phyloP scores from a whole-genome alignment of 2,329 filamentous ascomycete genomes.

The Phaeosphaeriaceae sp. region DNA sequence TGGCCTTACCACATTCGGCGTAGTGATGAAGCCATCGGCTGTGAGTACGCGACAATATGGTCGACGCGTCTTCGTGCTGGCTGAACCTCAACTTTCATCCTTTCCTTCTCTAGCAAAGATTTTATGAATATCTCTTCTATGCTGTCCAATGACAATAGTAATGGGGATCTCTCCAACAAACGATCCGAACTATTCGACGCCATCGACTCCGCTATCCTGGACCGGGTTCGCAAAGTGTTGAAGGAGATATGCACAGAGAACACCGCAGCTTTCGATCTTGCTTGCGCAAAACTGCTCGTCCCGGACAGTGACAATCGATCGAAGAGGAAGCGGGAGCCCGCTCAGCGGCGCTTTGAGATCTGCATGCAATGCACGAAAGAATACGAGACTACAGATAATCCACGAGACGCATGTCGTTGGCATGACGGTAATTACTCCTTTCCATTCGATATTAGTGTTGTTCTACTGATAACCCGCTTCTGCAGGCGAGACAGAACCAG shows the following conservation, averaged over 20 bases:
- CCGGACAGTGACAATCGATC: not conserved
- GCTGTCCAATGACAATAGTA: not conserved
- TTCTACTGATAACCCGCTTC: not conserved
- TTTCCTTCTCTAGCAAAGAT: not conserved
- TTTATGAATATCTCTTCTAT: not conserved
- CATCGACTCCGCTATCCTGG: slow-evolving; percentile 1
- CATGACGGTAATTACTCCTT: slow-evolving; percentile 19
- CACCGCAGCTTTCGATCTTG: not conserved
- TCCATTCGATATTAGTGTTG: too few relatives aligned
- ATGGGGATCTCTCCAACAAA: not conserved
- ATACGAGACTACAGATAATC: slow-evolving; percentile 23
- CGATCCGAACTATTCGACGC: not conserved
- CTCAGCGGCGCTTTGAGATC: slow-evolving; percentile 3
- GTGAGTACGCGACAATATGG: too few relatives aligned
- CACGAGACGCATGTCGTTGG: slow-evolving; percentile 17
- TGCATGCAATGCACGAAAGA: slow-evolving; percentile 27
- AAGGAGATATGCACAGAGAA: not conserved
- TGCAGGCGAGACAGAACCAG: slow-evolving; percentile 1
- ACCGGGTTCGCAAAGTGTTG: not conserved
- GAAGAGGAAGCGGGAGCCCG: not conserved
- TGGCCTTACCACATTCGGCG: too few relatives aligned
- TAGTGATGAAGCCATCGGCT: too few relatives aligned
- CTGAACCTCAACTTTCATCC: not conserved
- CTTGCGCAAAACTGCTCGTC: not conserved
- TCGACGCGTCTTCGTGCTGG: not conserved